These are phyloP conservation scores for Begonia masoniana DNA, from an alignment of 306 rosid genomes.

Conservation along the genomic window DNA sequence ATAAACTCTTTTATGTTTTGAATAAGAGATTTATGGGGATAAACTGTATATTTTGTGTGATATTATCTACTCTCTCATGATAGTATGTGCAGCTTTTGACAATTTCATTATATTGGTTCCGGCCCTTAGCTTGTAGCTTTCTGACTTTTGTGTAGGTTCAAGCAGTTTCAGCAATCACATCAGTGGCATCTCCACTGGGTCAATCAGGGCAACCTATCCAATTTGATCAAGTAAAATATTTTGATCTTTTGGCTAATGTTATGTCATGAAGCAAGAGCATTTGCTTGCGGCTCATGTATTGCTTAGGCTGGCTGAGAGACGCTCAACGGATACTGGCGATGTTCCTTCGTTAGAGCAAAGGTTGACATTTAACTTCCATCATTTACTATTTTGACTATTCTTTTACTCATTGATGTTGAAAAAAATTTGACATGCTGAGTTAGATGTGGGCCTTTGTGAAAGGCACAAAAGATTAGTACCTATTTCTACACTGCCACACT, in stretches of 20 bases:
- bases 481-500: too few relatives aligned
- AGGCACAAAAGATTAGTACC: too few relatives aligned
- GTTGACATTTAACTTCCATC: conserved; percentile 19
- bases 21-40: conserved; percentile 8
- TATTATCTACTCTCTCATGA: neutral
- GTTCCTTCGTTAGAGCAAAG: conserved; percentile 74
- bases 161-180: conserved; percentile 43
- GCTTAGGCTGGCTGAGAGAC: conserved; percentile 76
- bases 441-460: too few relatives aligned
- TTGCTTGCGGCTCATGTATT: conserved; percentile 88
- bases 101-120: conserved; percentile 8
- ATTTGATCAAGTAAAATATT: conserved; percentile 57
- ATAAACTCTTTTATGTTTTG: conserved; percentile 9
- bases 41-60: neutral
- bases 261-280: conserved; percentile 83
- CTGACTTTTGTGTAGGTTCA: conserved; percentile 40
- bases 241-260: conserved; percentile 84
- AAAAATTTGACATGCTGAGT: too few relatives aligned
- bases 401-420: too few relatives aligned
- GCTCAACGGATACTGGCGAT: conserved; percentile 46
- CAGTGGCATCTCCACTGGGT: conserved; percentile 46
- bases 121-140: neutral
- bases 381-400: neutral
- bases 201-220: conserved; percentile 48
- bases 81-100: too few relatives aligned